Evolutionary conservation across 1,284 basidiomycete genomes (phyloP).

Genomic region (Boletus semigastroideus): DNA sequence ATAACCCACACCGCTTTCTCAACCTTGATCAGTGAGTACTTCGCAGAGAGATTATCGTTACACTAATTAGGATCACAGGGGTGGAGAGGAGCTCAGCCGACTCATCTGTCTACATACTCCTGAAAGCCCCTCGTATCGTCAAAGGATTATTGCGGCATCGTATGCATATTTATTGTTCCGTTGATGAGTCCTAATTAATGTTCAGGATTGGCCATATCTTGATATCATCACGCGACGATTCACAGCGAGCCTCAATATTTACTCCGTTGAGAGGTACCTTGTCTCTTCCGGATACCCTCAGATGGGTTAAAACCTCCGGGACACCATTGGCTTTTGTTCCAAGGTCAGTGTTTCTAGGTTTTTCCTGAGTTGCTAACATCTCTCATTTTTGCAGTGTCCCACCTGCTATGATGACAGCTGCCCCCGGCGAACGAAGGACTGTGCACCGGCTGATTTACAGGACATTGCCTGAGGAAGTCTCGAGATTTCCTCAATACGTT

Average conservation of each 20-base stretch:
- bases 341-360: slow-evolving; percentile 41
- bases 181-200: slow-evolving; percentile 12
- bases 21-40: slow-evolving; percentile 33
- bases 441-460: slow-evolving; percentile 60
- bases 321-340: slow-evolving; percentile 48
- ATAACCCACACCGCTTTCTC: slow-evolving; percentile 34
- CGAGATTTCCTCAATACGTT: slow-evolving; percentile 1
- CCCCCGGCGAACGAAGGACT: slow-evolving; percentile 39
- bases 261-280: slow-evolving; percentile 53
- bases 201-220: slow-evolving; percentile 59
- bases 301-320: slow-evolving; percentile 45
- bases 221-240: slow-evolving; percentile 38
- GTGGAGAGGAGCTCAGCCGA: slow-evolving; percentile 9
- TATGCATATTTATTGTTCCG: slow-evolving; percentile 23
- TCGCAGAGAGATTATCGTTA: not conserved
- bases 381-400: slow-evolving; percentile 44
- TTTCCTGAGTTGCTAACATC: slow-evolving; percentile 3
- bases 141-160: slow-evolving; percentile 46
- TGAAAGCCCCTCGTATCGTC: slow-evolving; percentile 1
- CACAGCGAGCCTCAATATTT: slow-evolving; percentile 39
- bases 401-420: slow-evolving; percentile 36
- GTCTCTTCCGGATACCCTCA: slow-evolving; percentile 43
- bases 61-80: slow-evolving; percentile 18
- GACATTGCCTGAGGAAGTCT: slow-evolving; percentile 27
- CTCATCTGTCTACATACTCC: slow-evolving; percentile 11